Percentiles rank a stretch among this genome's conserved stretches.
These are phyloP conservation scores for Cladosporium colombiae DNA, from an alignment of 2,329 filamentous ascomycete species.

Conservation along the genomic window DNA sequence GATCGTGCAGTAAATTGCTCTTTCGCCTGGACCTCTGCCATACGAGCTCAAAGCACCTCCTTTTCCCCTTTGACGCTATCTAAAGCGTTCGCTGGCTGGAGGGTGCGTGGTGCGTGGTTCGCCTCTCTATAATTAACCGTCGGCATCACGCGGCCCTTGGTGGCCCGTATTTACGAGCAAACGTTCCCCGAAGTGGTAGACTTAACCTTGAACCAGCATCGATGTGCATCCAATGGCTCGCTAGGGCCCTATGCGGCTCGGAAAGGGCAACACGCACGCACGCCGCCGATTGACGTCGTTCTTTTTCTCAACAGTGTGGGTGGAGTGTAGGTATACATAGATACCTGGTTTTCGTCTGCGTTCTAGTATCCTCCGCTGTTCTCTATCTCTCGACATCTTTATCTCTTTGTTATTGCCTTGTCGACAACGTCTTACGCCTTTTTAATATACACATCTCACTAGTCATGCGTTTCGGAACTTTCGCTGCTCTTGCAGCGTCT, in stretches of 20 bases:
- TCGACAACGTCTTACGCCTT: background rate
- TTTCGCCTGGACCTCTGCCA: background rate
- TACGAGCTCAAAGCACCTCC: background rate
- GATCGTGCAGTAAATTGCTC: background rate
- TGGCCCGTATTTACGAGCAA: conserved; percentile 18
- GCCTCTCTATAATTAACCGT: conserved; percentile 15
- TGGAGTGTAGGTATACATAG: background rate
- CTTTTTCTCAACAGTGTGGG: background rate
- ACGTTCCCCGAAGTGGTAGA: conserved; percentile 14
- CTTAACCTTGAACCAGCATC: conserved; percentile 7
- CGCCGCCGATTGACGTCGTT: conserved; percentile 16
- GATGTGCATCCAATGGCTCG: conserved; percentile 1
- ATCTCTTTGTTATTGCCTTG: background rate
- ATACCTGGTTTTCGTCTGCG: background rate
- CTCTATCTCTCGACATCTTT: background rate
- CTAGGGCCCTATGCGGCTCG: conserved; percentile 13
- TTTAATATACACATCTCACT: background rate
- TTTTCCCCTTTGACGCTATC: background rate
- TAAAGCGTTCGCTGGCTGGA: conserved; percentile 9
- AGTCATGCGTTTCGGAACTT: conserved; percentile 33
- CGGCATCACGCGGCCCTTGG: conserved; percentile 18
- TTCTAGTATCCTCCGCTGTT: background rate
- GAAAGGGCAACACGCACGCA: background rate
- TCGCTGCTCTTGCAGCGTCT: conserved; percentile 37
- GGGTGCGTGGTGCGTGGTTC: background rate